Percentiles rank a stretch among this genome's conserved stretches.
phyloP scores from a whole-genome alignment of 225 moss, liverwort and hornwort genomes.

The Pleurozium schreberi region DNA sequence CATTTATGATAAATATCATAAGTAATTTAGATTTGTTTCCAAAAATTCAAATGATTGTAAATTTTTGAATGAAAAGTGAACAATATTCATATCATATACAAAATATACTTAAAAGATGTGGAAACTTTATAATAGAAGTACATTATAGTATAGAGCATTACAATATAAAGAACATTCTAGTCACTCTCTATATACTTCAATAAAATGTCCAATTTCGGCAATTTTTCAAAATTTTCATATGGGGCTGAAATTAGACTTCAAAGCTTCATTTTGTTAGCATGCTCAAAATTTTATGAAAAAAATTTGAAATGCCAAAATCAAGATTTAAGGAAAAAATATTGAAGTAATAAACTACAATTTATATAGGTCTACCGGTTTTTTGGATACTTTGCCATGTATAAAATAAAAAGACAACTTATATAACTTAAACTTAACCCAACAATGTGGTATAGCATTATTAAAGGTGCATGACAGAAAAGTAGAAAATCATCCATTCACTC shows the following conservation, averaged over 20 bases:
- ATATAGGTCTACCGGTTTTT: accelerated
- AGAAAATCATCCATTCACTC: background rate
- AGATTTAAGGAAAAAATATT: background rate
- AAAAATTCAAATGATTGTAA: background rate
- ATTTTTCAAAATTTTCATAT: background rate
- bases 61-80: background rate
- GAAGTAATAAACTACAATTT: background rate
- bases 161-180: background rate
- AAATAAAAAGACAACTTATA: background rate
- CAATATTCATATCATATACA: background rate
- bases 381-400: background rate
- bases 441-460: background rate
- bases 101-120: background rate
- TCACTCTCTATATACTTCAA: background rate
- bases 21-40: background rate
- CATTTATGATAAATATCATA: background rate
- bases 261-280: too few species aligned
- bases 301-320: too few species aligned
- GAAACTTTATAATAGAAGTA: background rate
- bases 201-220: background rate
- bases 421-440: background rate
- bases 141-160: background rate
- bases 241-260: background rate
- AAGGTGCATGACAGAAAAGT: background rate
- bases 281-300: background rate